These are phyloP conservation scores for Nitzschia putrida DNA, from an alignment of 108 stramenopile species.

Conservation along the genomic window DNA sequence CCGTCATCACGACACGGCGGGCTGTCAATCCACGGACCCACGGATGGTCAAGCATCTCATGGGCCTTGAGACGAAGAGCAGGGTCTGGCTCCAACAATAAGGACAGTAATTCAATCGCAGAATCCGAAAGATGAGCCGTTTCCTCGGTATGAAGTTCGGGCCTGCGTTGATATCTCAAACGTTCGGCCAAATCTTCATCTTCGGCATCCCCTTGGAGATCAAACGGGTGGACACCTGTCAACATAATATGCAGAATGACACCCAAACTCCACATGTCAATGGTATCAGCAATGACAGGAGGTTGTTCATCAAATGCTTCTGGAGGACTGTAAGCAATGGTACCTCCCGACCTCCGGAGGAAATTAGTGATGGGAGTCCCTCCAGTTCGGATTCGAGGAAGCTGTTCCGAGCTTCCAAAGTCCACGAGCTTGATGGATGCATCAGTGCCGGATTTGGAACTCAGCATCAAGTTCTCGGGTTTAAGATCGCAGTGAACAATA, in stretches of 20 bases:
- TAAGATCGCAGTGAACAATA: conserved; percentile 73
- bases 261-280: conserved; percentile 79
- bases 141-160: conserved; percentile 35
- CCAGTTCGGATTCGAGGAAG: neutral
- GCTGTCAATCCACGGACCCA: conserved; percentile 81
- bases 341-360: conserved; percentile 12
- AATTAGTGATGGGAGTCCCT: neutral
- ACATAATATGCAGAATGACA: conserved; percentile 83
- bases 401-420: conserved; percentile 81
- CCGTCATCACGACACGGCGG: conserved; percentile 50
- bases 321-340: conserved; percentile 23
- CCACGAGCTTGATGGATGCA: conserved; percentile 68
- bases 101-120: conserved; percentile 65
- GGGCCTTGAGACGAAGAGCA: conserved; percentile 58
- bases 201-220: conserved; percentile 55
- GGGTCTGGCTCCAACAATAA: conserved; percentile 66
- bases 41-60: conserved; percentile 75
- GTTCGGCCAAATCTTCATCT: conserved; percentile 60
- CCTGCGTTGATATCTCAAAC: conserved; percentile 28
- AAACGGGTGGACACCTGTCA: conserved; percentile 78
- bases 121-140: conserved; percentile 52
- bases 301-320: neutral
- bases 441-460: conserved; percentile 49
- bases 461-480: conserved; percentile 77
- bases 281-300: conserved; percentile 11